Evolutionary conservation across 139 green algal genomes (phyloP), one percentile per base, ranked within the genome.

Genomic region (Desmodesmus armatus): DNA sequence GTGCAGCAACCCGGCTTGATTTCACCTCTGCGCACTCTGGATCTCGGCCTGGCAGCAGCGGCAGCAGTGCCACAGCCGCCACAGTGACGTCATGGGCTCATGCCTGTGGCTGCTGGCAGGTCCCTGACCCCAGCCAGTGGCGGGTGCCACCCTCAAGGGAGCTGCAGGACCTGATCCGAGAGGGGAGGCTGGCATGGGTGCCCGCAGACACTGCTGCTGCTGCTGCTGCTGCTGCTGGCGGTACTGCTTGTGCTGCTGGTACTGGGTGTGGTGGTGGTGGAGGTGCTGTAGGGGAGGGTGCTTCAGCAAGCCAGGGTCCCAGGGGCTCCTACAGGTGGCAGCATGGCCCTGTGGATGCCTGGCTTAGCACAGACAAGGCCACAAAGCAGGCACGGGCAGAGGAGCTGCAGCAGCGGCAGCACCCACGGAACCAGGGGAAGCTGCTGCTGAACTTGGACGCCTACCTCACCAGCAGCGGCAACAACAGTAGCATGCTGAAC

Each of bases 351-450:
- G 39, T 53, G 0, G 71, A 78, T 62, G 71, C 71, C 9, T 53
- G 43, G 71, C 43, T 78, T 2, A 41, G 41, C 19, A n/a, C n/a
- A n/a, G 37, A 53, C 71, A 43, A 72, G 11, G 6, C 63, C 31
- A 31, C 27, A 21, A n/a, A n/a, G n/a, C n/a, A n/a, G n/a, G n/a
- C n/a, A n/a, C n/a, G n/a, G n/a, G n/a, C n/a, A n/a, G n/a, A 60
- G 71, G 27, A 62, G 71, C 69, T 60, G 43, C 41, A 31, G 71
- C 27, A 23, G 63, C 63, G 25, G 63, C 63, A 43, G 63, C 29
- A 41, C 33, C 41, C 71, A 25, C 49, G 71, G 21, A 78, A 78
- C 27, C 71, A 78, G 25, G 71, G 40, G 40, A 58, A 53, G 41
- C 71, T 78, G 71, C 47, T 80, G 72, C 44, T 80, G 72, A 47